Evolutionary conservation across 371 early-diverging fungal species (phyloP), one percentile per base, ranked within the genome.

Genomic region (Saksenaea oblongispora): DNA sequence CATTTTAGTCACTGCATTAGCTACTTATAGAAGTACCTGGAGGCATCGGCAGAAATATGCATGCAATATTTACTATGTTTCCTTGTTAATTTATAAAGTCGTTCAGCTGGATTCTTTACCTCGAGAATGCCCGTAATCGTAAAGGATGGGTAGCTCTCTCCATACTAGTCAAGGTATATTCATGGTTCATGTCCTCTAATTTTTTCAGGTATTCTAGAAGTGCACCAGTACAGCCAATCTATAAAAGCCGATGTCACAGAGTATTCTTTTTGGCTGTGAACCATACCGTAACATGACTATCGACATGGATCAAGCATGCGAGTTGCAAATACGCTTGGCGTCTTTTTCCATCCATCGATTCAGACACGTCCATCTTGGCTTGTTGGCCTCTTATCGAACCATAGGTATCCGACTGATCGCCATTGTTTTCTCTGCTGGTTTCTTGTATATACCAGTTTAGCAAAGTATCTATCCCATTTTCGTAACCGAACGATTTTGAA

Each of bases 221-320:
- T 1, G 87, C 86, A 3, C 91, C 91, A 22, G 86, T 84, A 65
- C 85, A 84, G 7, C 88, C 84, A 60, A 89, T 73, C 90, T 90
- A 59, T 26, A 27, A 35, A 5, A 35, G 24, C 34, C 7, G 41
- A 28, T n/a, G 8, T 36, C 3, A 31, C 14, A 54, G 34, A 3
- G 14, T 18, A 58, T 39, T 13, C 10, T n/a, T 11, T n/a, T 26
- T 28, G 47, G 34, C 4, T 10, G 15, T 47, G 27, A 44, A 42
- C 3, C 11, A 22, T 58, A 74, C 75, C 35, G 54, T 39, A 83
- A 81, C 1, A 24, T 56, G 22, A 56, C 79, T 83, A 11, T 83
- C 77, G 31, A 88, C 59, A 13, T 84, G 71, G 36, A 88, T 71
- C 5, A 83, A 34, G 15, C 87, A 84, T 55, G 87, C 82, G 31